Evolutionary conservation across 2,329 filamentous ascomycete genomes (phyloP), one percentile per base, ranked within the genome.

Genomic region (Fusarium sterilihyphosum): DNA sequence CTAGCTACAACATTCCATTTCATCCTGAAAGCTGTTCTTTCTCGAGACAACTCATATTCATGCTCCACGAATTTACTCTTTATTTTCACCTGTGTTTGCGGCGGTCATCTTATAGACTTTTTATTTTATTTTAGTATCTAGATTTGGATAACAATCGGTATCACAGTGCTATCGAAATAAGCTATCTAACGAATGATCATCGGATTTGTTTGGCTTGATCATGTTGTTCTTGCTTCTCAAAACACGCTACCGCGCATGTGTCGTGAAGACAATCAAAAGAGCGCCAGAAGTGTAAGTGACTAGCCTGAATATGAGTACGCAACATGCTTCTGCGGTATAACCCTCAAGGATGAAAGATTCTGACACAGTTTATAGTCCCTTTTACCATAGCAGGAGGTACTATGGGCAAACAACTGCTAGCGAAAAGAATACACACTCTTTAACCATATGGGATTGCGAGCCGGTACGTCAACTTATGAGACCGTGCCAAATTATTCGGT

Each of bases 401-500:
- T 22, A 49, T 47, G 18, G 24, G 13, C 18, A 29, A 47, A 12
- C 14, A 6, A 49, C 13, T 16, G 7, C 9, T 16, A 17, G 9
- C 13, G 0, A 8, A 22, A 31, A 17, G 26, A 17, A 22, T 12
- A 31, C 26, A 12, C 46, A 49, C 20, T 14, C 20, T 22, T 31
- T 49, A 1, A 49, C 46, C 14, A 5, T n/a, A 31, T 49, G 26
- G 46, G 46, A 49, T 3, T 49, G 20, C 10, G 46, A 49, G 10
- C 26, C 26, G 26, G 46, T 22, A 49, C 6, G 46, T 31, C 6
- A 3, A 6, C 6, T 8, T 4, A 12, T 12, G 7, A 31, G 4
- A 4, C 14, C 20, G 7, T 12, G 6, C 9, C 2, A 6, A n/a
- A 4, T 12, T 22, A 1, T 22, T 17, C 20, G 2, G 3, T 4